Conservation (phyloP, 83 land plant species). For the Larix sibirica region DNA sequence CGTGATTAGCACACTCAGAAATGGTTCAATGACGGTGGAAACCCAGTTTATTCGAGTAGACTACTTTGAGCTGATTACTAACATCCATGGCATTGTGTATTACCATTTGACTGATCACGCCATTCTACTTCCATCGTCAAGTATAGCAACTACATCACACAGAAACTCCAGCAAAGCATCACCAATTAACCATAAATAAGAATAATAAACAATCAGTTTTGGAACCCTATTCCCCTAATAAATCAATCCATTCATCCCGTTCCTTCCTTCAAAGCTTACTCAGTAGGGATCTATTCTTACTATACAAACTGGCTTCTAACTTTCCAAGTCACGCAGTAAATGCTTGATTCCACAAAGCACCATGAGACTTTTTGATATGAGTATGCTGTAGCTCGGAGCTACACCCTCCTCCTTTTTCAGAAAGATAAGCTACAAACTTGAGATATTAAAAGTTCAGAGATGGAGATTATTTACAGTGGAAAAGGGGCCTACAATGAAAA, state of each 20-base stretch:
- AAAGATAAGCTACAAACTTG: too few relatives aligned
- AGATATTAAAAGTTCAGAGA: too few relatives aligned
- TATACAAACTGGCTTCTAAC: too few relatives aligned
- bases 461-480: too few relatives aligned
- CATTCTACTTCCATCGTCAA: background rate
- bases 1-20: background rate
- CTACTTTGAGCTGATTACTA: background rate
- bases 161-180: background rate
- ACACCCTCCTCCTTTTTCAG: too few relatives aligned
- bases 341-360: too few relatives aligned
- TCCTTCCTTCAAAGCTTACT: background rate
- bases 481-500: too few relatives aligned
- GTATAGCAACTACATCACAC: background rate
- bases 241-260: background rate
- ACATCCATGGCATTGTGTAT: background rate
- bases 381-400: too few relatives aligned
- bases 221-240: background rate
- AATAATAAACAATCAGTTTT: background rate
- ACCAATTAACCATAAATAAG: background rate
- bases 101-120: background rate
- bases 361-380: too few relatives aligned
- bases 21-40: background rate
- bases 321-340: too few relatives aligned
- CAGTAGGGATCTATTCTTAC: too few relatives aligned
- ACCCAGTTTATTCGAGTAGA: background rate